Evolutionary conservation across 768 basidiomycete species (phyloP), one percentile per base, ranked within the genome.

Genomic region (Leccinellum luteum): DNA sequence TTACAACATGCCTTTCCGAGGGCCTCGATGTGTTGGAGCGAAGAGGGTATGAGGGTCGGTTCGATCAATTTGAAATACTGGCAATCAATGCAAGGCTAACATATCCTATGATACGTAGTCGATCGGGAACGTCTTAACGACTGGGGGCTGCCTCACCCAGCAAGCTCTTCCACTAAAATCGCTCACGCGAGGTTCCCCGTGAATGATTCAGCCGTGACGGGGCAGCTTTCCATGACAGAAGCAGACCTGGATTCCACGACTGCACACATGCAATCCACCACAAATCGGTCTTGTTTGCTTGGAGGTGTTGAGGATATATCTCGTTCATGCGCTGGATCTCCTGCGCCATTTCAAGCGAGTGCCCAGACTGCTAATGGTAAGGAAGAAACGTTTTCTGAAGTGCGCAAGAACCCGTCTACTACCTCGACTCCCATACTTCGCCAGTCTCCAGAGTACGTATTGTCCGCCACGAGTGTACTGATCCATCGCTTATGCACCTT

Each of bases 1-100:
- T 98, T 60, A 88, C 90, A 81, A 94, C 92, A 0, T 91, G 97
- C 50, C 79, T 98, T 25, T 91, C 91, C 0, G 96, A 93, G 0
- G 90, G 94, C 60, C 73, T 95, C n/a, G 80, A 85, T 53, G 83
- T 90, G 6, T 73, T 96, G 58, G 85, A 85, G 64, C 76, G 91
- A 38, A 77, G 92, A 61, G 93, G 92, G 7, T 94, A 90, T 67
- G 89, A 92, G 66, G 86, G 90, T 88, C 61, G 12, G 75, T 64
- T 5, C 13, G 0, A 50, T 48, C 41, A n/a, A n/a, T 51, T 6
- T 32, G 57, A 8, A 35, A 27, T 13, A 23, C n/a, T 38, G 35
- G 7, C 2, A 31, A 12, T 2, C 10, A 25, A 47, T 62, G 64
- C 45, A 23, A 48, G 61, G 64, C 48, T 68, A 6, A 45, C 4